Evolutionary conservation across 1,139 yeast genomes (phyloP).

Genomic region (Nakaseomyces nivariensis): DNA sequence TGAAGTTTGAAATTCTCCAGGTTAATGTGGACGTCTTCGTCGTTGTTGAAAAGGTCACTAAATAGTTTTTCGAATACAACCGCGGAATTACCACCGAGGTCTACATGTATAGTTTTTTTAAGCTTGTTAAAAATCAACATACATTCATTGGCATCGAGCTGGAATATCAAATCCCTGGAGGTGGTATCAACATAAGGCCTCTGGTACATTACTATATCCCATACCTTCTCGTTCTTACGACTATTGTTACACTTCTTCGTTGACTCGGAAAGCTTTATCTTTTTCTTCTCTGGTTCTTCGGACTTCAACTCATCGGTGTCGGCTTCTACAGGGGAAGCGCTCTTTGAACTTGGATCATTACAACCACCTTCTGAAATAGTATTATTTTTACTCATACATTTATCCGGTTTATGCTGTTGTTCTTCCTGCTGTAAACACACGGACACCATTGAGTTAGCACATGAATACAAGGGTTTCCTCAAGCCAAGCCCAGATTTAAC

Average conservation of each 20-base stretch:
- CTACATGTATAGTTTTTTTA: conserved; percentile 25
- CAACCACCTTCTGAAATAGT: too few species aligned
- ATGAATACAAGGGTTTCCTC: background rate
- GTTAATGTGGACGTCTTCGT: conserved; percentile 7
- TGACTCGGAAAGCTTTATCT: conserved; percentile 1
- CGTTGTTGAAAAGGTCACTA: conserved; percentile 10
- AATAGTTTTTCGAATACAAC: conserved; percentile 22
- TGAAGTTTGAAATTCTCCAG: conserved; percentile 7
- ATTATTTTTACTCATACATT: background rate
- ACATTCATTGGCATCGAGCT: conserved; percentile 35
- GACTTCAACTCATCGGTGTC: background rate
- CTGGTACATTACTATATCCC: conserved; percentile 34
- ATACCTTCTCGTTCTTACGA: conserved; percentile 7
- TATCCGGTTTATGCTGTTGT: background rate
- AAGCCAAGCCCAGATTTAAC: conserved; percentile 33
- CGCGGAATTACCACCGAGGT: conserved; percentile 26
- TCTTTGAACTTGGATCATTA: too few species aligned
- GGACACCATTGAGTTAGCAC: background rate
- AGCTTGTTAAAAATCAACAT: conserved; percentile 24
- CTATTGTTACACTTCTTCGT: background rate
- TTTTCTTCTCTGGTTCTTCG: conserved; percentile 8
- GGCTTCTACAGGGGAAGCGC: background rate
- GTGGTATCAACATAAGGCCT: conserved; percentile 49
- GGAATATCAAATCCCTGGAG: conserved; percentile 45
- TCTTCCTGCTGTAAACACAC: background rate